Evolutionary conservation across 768 basidiomycete genomes (phyloP).

Genomic region (Pisolithus tinctorius): DNA sequence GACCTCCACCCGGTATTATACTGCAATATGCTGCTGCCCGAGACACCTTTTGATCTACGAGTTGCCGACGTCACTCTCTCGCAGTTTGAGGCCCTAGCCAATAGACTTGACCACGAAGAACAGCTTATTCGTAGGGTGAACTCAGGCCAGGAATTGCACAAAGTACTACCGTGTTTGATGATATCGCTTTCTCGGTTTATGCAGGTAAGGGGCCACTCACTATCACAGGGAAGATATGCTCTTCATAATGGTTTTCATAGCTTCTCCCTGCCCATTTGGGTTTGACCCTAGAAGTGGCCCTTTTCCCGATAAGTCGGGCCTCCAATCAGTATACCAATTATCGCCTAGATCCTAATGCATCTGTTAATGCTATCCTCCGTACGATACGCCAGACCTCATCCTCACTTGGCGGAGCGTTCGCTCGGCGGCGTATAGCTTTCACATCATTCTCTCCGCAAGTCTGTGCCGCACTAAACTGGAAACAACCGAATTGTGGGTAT

Average conservation of each 20-base stretch:
- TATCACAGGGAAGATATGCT: conserved; percentile 4
- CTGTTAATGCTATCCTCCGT: conserved; percentile 79
- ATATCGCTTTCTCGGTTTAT: conserved; percentile 70
- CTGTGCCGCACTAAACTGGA: conserved; percentile 93
- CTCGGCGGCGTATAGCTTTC: conserved; percentile 80
- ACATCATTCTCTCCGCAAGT: conserved; percentile 87
- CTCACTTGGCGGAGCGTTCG: conserved; percentile 40
- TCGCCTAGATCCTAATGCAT: conserved; percentile 66
- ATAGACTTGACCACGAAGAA: conserved; percentile 38
- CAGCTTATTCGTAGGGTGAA: conserved; percentile 25
- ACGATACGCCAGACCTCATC: conserved; percentile 69
- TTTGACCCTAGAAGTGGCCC: conserved; percentile 79
- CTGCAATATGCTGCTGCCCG: conserved; percentile 69
- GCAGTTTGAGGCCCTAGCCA: conserved; percentile 71
- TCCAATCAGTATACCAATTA: conserved; percentile 42
- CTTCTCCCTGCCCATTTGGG: conserved; percentile 57
- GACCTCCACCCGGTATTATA: conserved; percentile 88
- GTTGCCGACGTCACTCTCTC: conserved; percentile 79
- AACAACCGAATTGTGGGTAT: conserved; percentile 91
- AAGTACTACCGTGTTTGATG: conserved; percentile 48
- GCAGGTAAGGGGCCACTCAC: conserved; percentile 41
- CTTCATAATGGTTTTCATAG: conserved; percentile 29
- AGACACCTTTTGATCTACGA: conserved; percentile 63
- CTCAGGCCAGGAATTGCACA: conserved; percentile 39
- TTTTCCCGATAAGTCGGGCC: conserved; percentile 42